These are phyloP conservation scores for Pleurotus platypus DNA, from an alignment of 768 basidiomycete species.

Conservation along the genomic window DNA sequence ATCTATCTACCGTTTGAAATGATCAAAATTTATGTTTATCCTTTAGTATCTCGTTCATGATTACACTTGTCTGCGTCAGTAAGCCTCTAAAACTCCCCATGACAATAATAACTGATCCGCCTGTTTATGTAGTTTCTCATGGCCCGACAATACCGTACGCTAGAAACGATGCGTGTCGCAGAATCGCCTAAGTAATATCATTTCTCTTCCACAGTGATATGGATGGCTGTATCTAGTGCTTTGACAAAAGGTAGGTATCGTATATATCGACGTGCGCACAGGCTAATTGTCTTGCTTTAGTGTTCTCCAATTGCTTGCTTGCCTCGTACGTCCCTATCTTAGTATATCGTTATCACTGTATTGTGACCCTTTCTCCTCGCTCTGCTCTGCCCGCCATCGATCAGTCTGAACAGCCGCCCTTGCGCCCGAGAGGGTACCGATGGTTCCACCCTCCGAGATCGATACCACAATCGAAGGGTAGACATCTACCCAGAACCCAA, in stretches of 20 bases:
- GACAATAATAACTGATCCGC: no score
- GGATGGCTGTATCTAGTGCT: conserved; percentile 5
- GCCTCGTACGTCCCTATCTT: background rate
- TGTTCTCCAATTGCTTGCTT: background rate
- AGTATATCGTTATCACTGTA: no score
- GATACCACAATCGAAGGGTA: background rate
- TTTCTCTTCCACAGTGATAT: background rate
- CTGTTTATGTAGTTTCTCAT: background rate
- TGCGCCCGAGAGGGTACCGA: background rate
- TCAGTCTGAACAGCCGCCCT: background rate
- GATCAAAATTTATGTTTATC: background rate
- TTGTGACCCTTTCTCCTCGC: background rate
- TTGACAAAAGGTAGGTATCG: background rate
- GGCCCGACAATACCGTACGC: conserved; percentile 1
- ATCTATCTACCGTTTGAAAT: background rate
- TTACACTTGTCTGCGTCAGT: conserved; percentile 5
- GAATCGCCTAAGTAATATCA: background rate
- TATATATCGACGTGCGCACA: background rate
- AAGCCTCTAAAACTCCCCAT: background rate
- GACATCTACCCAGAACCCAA: background rate
- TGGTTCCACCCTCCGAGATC: background rate
- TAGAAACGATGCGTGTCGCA: background rate
- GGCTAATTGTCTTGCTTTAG: background rate
- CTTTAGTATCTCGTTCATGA: background rate
- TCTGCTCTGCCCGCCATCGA: background rate